phyloP scores from a whole-genome alignment of 2,329 filamentous ascomycete species.

The Apiospora rasikravindrae region DNA sequence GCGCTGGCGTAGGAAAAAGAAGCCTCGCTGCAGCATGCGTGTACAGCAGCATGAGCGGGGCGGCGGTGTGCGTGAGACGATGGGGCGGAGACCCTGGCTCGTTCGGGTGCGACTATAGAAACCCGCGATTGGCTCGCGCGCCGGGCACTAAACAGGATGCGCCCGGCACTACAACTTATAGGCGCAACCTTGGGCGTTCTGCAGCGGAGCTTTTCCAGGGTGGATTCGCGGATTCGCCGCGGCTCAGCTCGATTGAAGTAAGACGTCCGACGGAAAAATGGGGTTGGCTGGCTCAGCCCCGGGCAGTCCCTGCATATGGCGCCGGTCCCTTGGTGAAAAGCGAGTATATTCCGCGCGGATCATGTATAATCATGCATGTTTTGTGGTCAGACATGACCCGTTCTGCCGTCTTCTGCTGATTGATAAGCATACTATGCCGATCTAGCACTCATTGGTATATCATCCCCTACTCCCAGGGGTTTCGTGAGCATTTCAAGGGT shows the following conservation, averaged over 20 bases:
- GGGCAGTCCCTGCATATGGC: not conserved
- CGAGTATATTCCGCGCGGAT: not conserved
- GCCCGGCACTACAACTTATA: not conserved
- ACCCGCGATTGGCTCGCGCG: not conserved
- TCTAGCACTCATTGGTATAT: no score
- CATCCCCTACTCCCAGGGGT: no score
- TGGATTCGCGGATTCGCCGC: not conserved
- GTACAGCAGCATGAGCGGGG: not conserved
- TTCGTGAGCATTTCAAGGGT: no score
- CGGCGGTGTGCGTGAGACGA: not conserved
- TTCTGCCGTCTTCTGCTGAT: no score
- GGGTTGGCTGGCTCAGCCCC: not conserved
- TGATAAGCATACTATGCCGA: no score
- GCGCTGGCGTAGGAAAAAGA: not conserved
- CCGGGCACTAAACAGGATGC: not conserved
- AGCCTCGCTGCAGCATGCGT: not conserved
- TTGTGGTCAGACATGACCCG: no score
- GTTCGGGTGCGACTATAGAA: not conserved
- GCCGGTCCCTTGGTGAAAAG: not conserved
- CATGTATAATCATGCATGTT: not conserved
- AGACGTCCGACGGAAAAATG: slow-evolving; percentile 1
- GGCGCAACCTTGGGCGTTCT: not conserved
- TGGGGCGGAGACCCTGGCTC: not conserved
- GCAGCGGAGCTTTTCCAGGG: not conserved
- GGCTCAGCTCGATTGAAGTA: not conserved